phyloP scores from a whole-genome alignment of 768 basidiomycete genomes.

The Boletales sp. region DNA sequence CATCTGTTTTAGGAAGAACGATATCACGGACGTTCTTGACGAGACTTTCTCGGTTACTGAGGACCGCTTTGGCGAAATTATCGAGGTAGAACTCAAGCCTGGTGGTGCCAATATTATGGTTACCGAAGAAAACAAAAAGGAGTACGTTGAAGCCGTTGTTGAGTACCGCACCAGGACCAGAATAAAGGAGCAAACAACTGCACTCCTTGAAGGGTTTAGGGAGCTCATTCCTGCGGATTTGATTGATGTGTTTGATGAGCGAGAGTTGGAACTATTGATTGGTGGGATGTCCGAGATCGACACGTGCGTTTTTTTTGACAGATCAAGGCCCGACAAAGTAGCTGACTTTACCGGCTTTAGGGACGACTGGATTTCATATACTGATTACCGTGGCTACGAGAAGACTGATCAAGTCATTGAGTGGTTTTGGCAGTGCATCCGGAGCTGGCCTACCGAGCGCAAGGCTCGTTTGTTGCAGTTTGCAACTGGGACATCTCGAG shows the following conservation, averaged over 20 bases:
- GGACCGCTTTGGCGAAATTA: conserved; percentile 71
- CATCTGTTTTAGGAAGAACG: conserved; percentile 52
- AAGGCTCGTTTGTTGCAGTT: conserved; percentile 87
- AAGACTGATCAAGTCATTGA: conserved; percentile 86
- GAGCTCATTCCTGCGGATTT: conserved; percentile 83
- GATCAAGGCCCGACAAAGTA: not conserved
- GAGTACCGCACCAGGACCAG: conserved; percentile 80
- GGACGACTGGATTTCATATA: conserved; percentile 93
- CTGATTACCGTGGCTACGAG: conserved; percentile 86
- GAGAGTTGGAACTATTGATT: conserved; percentile 84
- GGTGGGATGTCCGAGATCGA: conserved; percentile 94
- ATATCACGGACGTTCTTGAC: conserved; percentile 71
- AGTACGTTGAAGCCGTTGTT: conserved; percentile 75
- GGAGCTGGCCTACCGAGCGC: conserved; percentile 86
- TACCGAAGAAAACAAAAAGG: conserved; percentile 73
- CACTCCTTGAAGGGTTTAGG: conserved; percentile 82
- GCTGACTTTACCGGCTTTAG: conserved; percentile 28
- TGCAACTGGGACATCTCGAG: conserved; percentile 80
- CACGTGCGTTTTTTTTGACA: conserved; percentile 45
- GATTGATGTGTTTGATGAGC: conserved; percentile 86
- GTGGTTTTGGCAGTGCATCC: conserved; percentile 95
- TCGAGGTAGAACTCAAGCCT: conserved; percentile 63
- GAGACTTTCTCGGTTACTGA: conserved; percentile 71
- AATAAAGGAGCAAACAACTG: conserved; percentile 78
- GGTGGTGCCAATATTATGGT: conserved; percentile 59